Evolutionary conservation across 1,284 basidiomycete genomes (phyloP), one percentile per base, ranked within the genome.

Genomic region (Leccinum solheimii): DNA sequence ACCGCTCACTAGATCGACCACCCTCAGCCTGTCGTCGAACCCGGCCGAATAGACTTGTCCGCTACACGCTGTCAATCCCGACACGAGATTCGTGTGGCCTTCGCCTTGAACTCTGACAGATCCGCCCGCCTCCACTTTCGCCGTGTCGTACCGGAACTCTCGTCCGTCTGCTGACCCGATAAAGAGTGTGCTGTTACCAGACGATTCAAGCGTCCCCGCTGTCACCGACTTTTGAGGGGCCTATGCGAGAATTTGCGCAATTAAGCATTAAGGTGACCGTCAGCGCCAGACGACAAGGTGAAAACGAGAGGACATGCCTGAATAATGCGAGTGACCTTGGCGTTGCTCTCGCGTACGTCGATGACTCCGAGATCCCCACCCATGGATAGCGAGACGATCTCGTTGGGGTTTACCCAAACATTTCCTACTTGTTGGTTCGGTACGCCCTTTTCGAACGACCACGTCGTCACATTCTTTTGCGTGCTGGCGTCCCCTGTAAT

Each of bases 401-500:
- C 84, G 55, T 83, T 57, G 3, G 53, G 82, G 48, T 86, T 83
- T 63, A 85, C 90, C 86, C 91, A 97, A 16, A 88, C 86, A 66
- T 92, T 92, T 43, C 97, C 97, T 55, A 96, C 87, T 79, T 98
- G 97, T 72, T 97, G 94, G 66, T 88, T 76, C 50, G 80, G 77
- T 32, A 95, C 76, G 11, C 86, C 88, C 52, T 84, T 77, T 11
- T 92, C 93, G 36, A 95, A 74, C 0, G 81, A 82, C 86, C 89
- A 96, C 1, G 84, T 86, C 30, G 82, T 85, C 9, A 84, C 77
- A 3, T 85, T 81, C 72, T 92, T 90, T 60, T 81, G 81, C 0
- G 86, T 82, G 69, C 89, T 85, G 0, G 90, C 86, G 66, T 97
- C 93, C 95, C 92, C 91, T 94, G 60, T 1, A 27, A 26, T 26